phyloP scores from a whole-genome alignment of 2,329 filamentous ascomycete species.

The Aspergillus sclerotialis region DNA sequence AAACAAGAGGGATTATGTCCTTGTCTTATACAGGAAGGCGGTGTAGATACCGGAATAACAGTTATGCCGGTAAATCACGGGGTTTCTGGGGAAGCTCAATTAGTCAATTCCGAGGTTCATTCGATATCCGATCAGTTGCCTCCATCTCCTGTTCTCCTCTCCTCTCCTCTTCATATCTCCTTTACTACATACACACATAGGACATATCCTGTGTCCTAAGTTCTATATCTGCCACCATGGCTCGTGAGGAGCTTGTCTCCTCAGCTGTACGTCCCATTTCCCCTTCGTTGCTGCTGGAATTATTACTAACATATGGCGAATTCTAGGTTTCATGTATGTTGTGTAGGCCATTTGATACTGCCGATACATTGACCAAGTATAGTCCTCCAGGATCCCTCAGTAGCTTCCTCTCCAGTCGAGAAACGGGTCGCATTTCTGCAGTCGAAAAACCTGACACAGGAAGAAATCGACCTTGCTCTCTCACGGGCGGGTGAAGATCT shows the following conservation, averaged over 20 bases:
- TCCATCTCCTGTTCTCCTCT: slow-evolving; percentile 4
- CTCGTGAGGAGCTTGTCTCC: slow-evolving; percentile 86
- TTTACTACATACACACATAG: too few relatives aligned
- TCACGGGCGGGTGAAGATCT: slow-evolving; percentile 62
- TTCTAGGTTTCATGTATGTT: slow-evolving; percentile 47
- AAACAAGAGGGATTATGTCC: slow-evolving; percentile 25
- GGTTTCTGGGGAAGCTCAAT: slow-evolving; percentile 28
- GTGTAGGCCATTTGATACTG: slow-evolving; percentile 2
- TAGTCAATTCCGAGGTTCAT: slow-evolving; percentile 31
- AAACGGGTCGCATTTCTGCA: slow-evolving; percentile 88
- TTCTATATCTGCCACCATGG: slow-evolving; percentile 52
- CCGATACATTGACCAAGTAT: slow-evolving; percentile 14
- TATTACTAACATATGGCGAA: slow-evolving; percentile 21
- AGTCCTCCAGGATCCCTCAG: slow-evolving; percentile 93
- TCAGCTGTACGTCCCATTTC: slow-evolving; percentile 58
- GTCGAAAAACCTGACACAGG: slow-evolving; percentile 93
- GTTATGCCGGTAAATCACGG: slow-evolving; percentile 18
- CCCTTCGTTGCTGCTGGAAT: slow-evolving; percentile 15
- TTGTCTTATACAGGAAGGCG: slow-evolving; percentile 21
- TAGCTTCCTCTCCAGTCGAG: slow-evolving; percentile 81
- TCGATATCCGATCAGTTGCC: slow-evolving; percentile 8
- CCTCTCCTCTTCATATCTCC: slow-evolving; percentile 7
- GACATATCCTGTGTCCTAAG: slow-evolving; percentile 4
- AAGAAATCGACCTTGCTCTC: slow-evolving; percentile 84
- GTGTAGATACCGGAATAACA: slow-evolving; percentile 17